A percentile compares a stretch with the other conserved stretches of the same genome.
Conservation (phyloP, 2,329 filamentous ascomycete genomes). For the Stenocarpella maydis region DNA sequence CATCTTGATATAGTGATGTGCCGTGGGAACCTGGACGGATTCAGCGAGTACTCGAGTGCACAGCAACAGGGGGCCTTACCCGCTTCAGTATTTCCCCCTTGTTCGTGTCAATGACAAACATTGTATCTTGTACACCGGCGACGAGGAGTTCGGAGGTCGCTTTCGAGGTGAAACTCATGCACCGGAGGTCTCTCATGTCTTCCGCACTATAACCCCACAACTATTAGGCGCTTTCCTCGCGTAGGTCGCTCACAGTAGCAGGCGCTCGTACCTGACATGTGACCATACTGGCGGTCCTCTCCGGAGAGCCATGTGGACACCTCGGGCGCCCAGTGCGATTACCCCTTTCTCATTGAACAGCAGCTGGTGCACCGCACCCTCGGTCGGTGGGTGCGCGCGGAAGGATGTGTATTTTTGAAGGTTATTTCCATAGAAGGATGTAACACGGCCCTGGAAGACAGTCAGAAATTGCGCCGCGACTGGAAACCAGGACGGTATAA, state of each 20-base stretch:
- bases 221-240: not conserved
- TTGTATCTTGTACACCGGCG: constrained; percentile 83
- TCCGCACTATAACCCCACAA: constrained; percentile 58
- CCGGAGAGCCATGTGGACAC: constrained; percentile 87
- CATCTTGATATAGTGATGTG: constrained; percentile 89
- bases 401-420: constrained; percentile 92
- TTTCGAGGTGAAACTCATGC: constrained; percentile 95
- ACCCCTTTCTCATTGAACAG: constrained; percentile 92
- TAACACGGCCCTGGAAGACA: constrained; percentile 76
- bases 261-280: constrained; percentile 72
- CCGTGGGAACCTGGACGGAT: constrained; percentile 67
- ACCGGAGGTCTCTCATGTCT: constrained; percentile 86
- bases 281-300: constrained; percentile 83
- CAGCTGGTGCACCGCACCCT: constrained; percentile 86
- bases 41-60: constrained; percentile 41
- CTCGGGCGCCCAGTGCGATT: constrained; percentile 81
- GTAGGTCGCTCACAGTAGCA: constrained; percentile 16
- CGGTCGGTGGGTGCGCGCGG: constrained; percentile 75
- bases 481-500: not conserved
- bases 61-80: constrained; percentile 46
- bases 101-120: constrained; percentile 78
- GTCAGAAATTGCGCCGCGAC: not conserved
- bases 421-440: constrained; percentile 86
- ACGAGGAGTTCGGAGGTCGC: constrained; percentile 84
- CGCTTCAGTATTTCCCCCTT: constrained; percentile 78